Evolutionary conservation across 2,329 filamentous ascomycete genomes (phyloP).

Genomic region (Pestalotiopsis sp.): DNA sequence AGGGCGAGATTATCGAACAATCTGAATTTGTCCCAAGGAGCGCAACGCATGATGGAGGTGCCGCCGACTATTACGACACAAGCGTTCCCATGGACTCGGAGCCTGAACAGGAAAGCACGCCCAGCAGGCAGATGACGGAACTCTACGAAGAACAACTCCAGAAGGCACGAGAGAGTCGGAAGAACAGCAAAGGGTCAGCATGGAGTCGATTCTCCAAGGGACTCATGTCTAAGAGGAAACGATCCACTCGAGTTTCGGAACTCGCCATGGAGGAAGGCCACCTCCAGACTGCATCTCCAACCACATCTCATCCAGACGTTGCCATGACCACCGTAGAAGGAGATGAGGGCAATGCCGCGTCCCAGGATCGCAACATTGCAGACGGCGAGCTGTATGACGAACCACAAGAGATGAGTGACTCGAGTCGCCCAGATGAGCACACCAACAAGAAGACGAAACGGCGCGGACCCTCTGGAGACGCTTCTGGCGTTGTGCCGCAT

Average conservation of each 20-base stretch:
- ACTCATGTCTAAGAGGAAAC: constrained; percentile 26
- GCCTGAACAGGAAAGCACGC: constrained; percentile 24
- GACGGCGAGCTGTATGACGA: constrained; percentile 25
- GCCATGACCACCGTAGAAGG: constrained; percentile 15
- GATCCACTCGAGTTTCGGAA: constrained; percentile 30
- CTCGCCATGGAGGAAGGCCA: constrained; percentile 21
- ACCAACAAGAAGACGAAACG: constrained; percentile 10
- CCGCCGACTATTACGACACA: constrained; percentile 35
- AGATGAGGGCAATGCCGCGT: constrained; percentile 21
- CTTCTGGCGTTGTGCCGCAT: not conserved
- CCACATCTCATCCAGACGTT: constrained; percentile 18
- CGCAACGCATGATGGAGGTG: constrained; percentile 19
- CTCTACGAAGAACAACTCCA: constrained; percentile 31
- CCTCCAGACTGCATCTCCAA: constrained; percentile 5
- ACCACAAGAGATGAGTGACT: constrained; percentile 19
- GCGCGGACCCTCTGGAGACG: constrained; percentile 1
- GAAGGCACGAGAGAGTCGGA: constrained; percentile 28
- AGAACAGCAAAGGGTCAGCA: constrained; percentile 28
- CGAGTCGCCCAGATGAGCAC: constrained; percentile 5
- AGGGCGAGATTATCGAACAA: constrained; percentile 15
- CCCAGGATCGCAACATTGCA: constrained; percentile 13
- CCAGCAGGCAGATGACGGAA: constrained; percentile 30
- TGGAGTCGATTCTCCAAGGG: constrained; percentile 27
- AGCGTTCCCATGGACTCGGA: constrained; percentile 34
- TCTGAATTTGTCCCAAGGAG: constrained; percentile 12